These are phyloP conservation scores for Candida railenensis DNA, from an alignment of 805 yeast genomes.

Conservation along the genomic window DNA sequence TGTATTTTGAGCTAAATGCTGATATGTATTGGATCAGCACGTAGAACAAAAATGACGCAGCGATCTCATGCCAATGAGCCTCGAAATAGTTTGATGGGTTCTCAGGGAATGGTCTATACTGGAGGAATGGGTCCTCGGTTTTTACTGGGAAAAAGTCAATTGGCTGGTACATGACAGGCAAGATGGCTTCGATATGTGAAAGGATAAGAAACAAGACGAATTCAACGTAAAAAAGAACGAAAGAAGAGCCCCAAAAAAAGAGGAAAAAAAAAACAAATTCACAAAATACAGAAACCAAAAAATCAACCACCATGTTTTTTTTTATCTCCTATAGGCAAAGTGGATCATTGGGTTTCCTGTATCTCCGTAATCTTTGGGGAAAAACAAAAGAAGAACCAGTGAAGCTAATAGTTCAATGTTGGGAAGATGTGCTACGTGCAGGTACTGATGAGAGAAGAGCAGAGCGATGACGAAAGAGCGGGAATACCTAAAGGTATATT, in stretches of 20 bases:
- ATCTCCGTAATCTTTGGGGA: too few species aligned
- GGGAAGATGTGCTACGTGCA: too few species aligned
- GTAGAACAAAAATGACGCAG: slow-evolving; percentile 61
- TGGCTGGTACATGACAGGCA: slow-evolving; percentile 1
- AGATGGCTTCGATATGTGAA: neutral
- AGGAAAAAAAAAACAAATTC: too few species aligned
- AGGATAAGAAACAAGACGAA: neutral
- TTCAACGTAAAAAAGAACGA: slow-evolving; percentile 1
- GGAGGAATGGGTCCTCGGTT: slow-evolving; percentile 42
- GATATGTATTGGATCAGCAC: slow-evolving; percentile 51
- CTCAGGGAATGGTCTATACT: slow-evolving; percentile 47
- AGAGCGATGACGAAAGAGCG: too few species aligned
- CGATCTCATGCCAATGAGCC: slow-evolving; percentile 76
- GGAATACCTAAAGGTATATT: too few species aligned
- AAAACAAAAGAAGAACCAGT: too few species aligned
- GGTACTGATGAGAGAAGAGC: too few species aligned
- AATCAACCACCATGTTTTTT: neutral
- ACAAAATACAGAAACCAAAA: neutral
- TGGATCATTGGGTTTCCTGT: neutral
- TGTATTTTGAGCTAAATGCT: slow-evolving; percentile 45
- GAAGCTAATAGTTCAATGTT: too few species aligned
- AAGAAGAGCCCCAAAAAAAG: neutral
- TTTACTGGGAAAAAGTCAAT: slow-evolving; percentile 21
- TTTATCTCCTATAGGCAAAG: neutral
- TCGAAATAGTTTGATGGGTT: slow-evolving; percentile 40